These are phyloP conservation scores for Corylus avellana DNA, from an alignment of 306 rosid genomes.

Conservation along the genomic window DNA sequence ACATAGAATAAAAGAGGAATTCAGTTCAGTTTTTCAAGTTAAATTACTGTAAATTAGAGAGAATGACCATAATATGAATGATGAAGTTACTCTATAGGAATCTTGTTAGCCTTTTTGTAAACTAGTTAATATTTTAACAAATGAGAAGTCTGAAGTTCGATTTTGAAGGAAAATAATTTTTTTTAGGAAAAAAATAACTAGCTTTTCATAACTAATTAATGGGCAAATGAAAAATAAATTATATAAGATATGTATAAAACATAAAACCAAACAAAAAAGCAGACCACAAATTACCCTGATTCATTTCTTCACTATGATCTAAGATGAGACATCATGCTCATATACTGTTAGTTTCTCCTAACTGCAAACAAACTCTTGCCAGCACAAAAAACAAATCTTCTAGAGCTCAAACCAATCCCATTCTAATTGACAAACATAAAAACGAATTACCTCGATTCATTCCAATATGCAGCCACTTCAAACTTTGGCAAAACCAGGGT, in stretches of 20 bases:
- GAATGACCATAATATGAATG: neutral
- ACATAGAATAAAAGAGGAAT: neutral
- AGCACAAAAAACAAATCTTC: neutral
- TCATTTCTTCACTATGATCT: neutral
- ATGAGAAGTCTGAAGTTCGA: neutral
- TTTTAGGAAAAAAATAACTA: neutral
- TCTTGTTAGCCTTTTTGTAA: neutral
- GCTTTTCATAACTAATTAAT: neutral
- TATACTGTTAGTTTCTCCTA: neutral
- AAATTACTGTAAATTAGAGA: neutral
- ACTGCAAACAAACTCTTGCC: neutral
- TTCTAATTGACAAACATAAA: neutral
- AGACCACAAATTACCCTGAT: neutral
- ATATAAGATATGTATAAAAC: neutral
- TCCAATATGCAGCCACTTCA: constrained; percentile 95
- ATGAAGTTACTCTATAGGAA: neutral
- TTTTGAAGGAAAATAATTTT: neutral
- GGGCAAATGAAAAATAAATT: neutral
- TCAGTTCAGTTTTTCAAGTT: neutral
- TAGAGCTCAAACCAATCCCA: neutral
- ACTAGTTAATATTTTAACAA: neutral
- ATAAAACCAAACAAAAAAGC: neutral
- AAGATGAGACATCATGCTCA: neutral
- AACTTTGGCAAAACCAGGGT: constrained; percentile 86
- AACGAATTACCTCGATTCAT: constrained; percentile 72